A percentile compares a stretch with the other conserved stretches of the same genome.
Evolutionary conservation across 805 yeast species (phyloP).

Genomic region (Yamadazyma sp.): DNA sequence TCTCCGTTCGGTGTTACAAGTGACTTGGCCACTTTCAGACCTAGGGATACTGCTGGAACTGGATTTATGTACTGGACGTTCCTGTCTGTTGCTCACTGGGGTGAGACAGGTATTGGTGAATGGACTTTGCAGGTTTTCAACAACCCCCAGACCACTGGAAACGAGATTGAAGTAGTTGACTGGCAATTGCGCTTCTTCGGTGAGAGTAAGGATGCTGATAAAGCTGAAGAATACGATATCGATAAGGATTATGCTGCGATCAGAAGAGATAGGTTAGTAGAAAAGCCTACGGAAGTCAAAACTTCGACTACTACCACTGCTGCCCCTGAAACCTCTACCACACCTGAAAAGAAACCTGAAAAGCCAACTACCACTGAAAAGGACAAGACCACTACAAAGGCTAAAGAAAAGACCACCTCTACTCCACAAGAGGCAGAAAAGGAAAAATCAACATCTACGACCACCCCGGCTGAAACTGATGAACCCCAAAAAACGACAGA

Average conservation of each 20-base stretch:
- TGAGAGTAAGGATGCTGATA: slow-evolving; percentile 61
- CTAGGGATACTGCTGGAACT: slow-evolving; percentile 49
- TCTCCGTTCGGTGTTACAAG: slow-evolving; percentile 80
- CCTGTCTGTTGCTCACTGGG: slow-evolving; percentile 99
- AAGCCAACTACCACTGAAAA: slow-evolving; percentile 7
- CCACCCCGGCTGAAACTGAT: slow-evolving; percentile 5
- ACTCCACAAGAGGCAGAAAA: slow-evolving; percentile 9
- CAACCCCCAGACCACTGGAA: slow-evolving; percentile 36
- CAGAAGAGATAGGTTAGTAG: slow-evolving; percentile 26
- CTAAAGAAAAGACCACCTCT: slow-evolving; percentile 1
- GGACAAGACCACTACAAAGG: slow-evolving; percentile 4
- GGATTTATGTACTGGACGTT: slow-evolving; percentile 88
- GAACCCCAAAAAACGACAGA: slow-evolving; percentile 10
- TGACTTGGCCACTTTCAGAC: slow-evolving; percentile 68
- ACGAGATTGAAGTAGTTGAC: slow-evolving; percentile 43
- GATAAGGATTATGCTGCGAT: slow-evolving; percentile 47
- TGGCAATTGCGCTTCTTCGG: slow-evolving; percentile 89
- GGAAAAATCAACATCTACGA: slow-evolving; percentile 5
- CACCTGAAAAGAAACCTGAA: slow-evolving; percentile 1
- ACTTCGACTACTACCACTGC: slow-evolving; percentile 8
- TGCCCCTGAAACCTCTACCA: not conserved
- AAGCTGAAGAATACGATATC: slow-evolving; percentile 57
- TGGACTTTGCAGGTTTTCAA: slow-evolving; percentile 71
- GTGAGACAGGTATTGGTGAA: slow-evolving; percentile 72
- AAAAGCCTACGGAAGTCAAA: slow-evolving; percentile 14